Evolutionary conservation across 1,284 basidiomycete species (phyloP).

Genomic region (Rhodotorula sp.): DNA sequence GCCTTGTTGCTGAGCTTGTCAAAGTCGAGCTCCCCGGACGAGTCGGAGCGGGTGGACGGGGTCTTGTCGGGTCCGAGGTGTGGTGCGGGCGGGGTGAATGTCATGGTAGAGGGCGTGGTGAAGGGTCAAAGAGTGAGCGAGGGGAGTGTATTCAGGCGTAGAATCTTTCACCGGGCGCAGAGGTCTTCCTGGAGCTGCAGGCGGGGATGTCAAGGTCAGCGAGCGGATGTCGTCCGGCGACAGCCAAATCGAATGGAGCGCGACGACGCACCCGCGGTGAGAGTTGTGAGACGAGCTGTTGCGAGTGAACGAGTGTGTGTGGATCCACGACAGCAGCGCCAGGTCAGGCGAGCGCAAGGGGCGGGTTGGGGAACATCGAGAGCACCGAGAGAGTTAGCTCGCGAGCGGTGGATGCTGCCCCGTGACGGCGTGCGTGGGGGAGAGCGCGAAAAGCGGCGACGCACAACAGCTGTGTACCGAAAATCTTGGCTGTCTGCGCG

Average conservation of each 20-base stretch:
- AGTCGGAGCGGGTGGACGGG: conserved; percentile 17
- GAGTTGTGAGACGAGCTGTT: conserved; percentile 31
- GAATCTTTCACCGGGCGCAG: conserved; percentile 27
- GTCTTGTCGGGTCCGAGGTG: not conserved
- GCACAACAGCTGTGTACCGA: conserved; percentile 9
- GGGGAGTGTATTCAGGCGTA: not conserved
- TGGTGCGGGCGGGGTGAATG: not conserved
- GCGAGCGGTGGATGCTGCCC: not conserved
- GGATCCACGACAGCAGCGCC: not conserved
- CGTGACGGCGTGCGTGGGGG: not conserved
- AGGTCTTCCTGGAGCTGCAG: conserved; percentile 25
- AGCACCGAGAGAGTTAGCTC: not conserved
- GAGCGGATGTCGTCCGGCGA: not conserved
- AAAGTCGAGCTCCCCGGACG: conserved; percentile 24
- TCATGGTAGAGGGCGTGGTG: conserved; percentile 9
- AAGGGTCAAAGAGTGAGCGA: not conserved
- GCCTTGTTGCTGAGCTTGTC: conserved; percentile 17
- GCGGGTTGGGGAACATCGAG: not conserved
- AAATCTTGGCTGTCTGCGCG: not conserved
- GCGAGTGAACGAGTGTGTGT: not conserved
- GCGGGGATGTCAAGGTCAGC: not conserved
- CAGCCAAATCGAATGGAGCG: not conserved
- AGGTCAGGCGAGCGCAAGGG: not conserved
- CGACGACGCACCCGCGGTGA: conserved; percentile 25
- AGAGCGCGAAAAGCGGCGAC: not conserved